A percentile compares a stretch with the other conserved stretches of the same genome.
Evolutionary conservation across 305 asterid species (phyloP).

Genomic region (Rubia peregrina): DNA sequence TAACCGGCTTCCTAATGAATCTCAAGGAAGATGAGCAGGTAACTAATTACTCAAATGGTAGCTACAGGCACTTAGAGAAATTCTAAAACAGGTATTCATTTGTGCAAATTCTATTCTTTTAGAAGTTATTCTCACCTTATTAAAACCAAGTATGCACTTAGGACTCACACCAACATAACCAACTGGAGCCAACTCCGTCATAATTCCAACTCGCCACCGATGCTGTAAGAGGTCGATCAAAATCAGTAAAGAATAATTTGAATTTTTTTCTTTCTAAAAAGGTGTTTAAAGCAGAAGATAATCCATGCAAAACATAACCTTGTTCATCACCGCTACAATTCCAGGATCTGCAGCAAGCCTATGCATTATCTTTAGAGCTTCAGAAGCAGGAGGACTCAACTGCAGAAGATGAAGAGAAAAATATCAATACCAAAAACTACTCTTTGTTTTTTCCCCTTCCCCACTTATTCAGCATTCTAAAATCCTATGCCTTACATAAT

Average conservation of each 20-base stretch:
- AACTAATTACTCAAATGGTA: background rate
- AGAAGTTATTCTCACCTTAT: slow-evolving; percentile 50
- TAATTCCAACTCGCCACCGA: slow-evolving; percentile 84
- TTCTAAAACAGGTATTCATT: background rate
- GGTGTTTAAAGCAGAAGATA: slow-evolving; percentile 14
- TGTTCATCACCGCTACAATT: slow-evolving; percentile 86
- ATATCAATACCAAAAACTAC: slow-evolving; percentile 16
- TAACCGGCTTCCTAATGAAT: background rate
- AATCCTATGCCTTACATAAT: background rate
- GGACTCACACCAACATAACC: slow-evolving; percentile 95
- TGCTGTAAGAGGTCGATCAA: slow-evolving; percentile 51
- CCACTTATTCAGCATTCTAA: background rate
- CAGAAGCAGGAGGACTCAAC: slow-evolving; percentile 80
- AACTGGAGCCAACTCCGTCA: slow-evolving; percentile 94
- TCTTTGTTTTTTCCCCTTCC: background rate
- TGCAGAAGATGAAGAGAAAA: slow-evolving; percentile 26
- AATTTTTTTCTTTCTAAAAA: background rate
- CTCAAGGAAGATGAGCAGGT: too few relatives aligned
- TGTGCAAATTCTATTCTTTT: slow-evolving; percentile 2
- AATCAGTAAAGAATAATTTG: slow-evolving; percentile 16
- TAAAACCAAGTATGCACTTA: slow-evolving; percentile 80
- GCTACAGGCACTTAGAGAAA: slow-evolving; percentile 3
- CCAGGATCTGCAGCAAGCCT: slow-evolving; percentile 99
- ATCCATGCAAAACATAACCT: slow-evolving; percentile 38
- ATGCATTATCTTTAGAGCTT: slow-evolving; percentile 77